A percentile compares a stretch with the other conserved stretches of the same genome.
Evolutionary conservation across 2,329 filamentous ascomycete species (phyloP).

Genomic region (Biscogniauxia mediterranea): DNA sequence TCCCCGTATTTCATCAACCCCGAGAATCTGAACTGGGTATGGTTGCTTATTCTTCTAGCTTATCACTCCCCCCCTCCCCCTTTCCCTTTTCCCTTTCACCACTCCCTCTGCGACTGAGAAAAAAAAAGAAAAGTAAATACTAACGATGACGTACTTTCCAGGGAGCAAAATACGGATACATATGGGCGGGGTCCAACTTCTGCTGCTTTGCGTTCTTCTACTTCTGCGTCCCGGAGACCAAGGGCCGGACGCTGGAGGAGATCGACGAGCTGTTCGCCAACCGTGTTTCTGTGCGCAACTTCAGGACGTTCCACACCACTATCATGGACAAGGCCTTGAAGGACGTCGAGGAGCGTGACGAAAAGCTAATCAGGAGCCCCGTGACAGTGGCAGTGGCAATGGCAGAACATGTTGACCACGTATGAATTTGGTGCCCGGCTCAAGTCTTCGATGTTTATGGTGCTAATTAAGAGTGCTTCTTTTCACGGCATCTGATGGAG

Average conservation of each 20-base stretch:
- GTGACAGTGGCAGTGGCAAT: background rate
- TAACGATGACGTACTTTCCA: conserved; percentile 8
- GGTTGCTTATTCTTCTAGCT: conserved; percentile 1
- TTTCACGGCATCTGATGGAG: too few relatives aligned
- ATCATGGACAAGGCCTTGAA: conserved; percentile 26
- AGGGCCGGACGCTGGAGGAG: conserved; percentile 30
- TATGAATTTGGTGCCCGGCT: background rate
- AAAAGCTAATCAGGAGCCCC: conserved; percentile 8
- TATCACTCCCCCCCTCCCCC: background rate
- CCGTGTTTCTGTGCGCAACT: conserved; percentile 27
- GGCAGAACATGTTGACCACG: conserved; percentile 19
- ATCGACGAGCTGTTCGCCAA: conserved; percentile 32
- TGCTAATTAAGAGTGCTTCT: too few relatives aligned
- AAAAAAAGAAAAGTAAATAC: background rate
- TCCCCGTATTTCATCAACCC: conserved; percentile 34
- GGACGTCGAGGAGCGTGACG: conserved; percentile 17
- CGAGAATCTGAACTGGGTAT: conserved; percentile 31
- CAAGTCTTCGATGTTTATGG: too few relatives aligned
- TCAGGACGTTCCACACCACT: conserved; percentile 26
- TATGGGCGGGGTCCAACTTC: conserved; percentile 38
- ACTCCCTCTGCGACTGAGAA: too few relatives aligned
- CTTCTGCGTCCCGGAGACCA: conserved; percentile 30
- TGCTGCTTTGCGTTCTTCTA: conserved; percentile 31
- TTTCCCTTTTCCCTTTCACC: too few relatives aligned
- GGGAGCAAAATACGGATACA: conserved; percentile 44